Conservation (phyloP, 208 protist genomes). For the Acanthamoeba sp. region DNA sequence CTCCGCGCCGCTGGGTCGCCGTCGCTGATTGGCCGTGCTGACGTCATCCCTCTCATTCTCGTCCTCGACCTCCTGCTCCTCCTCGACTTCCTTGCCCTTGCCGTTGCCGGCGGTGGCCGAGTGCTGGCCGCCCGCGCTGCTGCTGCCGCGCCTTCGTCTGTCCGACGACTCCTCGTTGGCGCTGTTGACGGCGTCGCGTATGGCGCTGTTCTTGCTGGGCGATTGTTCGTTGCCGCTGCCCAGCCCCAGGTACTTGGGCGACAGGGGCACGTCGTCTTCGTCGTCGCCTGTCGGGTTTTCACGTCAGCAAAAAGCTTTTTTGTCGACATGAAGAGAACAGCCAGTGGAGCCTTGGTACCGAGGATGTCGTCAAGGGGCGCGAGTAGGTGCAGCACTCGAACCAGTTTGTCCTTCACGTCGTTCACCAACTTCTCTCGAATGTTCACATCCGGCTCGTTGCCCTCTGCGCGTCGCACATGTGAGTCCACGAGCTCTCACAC, state of each 20-base stretch:
- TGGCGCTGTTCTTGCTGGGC: conserved; percentile 11
- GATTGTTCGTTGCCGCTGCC: conserved; percentile 5
- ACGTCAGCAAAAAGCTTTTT: not conserved
- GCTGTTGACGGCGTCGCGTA: not conserved
- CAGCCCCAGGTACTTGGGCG: conserved; percentile 25
- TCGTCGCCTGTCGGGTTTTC: not conserved
- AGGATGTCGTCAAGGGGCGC: conserved; percentile 61
- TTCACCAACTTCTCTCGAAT: conserved; percentile 25
- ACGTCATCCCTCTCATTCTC: not conserved
- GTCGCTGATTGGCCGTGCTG: not conserved
- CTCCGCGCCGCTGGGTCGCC: not conserved
- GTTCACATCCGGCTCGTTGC: conserved; percentile 44
- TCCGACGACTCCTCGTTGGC: not conserved
- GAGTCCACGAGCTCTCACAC: too few relatives aligned
- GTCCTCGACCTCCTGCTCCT: conserved; percentile 29
- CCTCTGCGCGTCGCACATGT: too few relatives aligned
- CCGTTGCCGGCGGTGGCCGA: not conserved
- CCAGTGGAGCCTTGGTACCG: not conserved
- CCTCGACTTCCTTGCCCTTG: conserved; percentile 48
- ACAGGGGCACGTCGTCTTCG: conserved; percentile 56
- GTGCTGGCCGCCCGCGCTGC: not conserved
- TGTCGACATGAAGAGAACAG: not conserved
- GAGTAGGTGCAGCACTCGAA: conserved; percentile 39
- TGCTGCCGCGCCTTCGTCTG: not conserved
- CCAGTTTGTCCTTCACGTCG: conserved; percentile 67